Percentiles rank a stretch among this genome's conserved stretches.
phyloP scores from a whole-genome alignment of 257 asterid genomes.

The Rehmannia glutinosa region DNA sequence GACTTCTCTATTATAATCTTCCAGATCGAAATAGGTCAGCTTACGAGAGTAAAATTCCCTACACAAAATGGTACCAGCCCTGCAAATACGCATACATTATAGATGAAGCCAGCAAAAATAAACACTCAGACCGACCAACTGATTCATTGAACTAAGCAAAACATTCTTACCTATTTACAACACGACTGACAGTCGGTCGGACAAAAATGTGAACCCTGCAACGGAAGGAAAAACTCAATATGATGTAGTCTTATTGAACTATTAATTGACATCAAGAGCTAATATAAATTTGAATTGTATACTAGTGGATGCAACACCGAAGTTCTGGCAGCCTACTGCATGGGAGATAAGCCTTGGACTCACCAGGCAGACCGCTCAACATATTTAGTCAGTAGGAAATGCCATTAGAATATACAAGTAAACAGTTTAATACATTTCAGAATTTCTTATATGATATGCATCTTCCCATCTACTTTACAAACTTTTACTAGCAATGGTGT shows the following conservation, averaged over 20 bases:
- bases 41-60: background rate
- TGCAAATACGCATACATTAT: background rate
- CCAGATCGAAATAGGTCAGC: background rate
- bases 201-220: slow-evolving; percentile 93
- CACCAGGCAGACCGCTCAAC: slow-evolving; percentile 1
- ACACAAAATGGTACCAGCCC: background rate
- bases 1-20: slow-evolving; percentile 3
- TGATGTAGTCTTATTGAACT: background rate
- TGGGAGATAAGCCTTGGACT: background rate
- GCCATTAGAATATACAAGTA: slow-evolving; percentile 5
- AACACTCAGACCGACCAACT: background rate
- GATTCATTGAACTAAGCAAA: slow-evolving; percentile 12
- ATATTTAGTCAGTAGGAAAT: background rate
- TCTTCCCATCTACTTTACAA: background rate
- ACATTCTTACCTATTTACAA: slow-evolving; percentile 72
- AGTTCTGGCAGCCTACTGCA: slow-evolving; percentile 2
- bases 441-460: background rate
- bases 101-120: slow-evolving; percentile 1
- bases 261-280: background rate
- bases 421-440: background rate
- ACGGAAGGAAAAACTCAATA: slow-evolving; percentile 14
- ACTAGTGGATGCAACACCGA: slow-evolving; percentile 8
- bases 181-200: slow-evolving; percentile 85
- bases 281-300: background rate
- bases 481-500: background rate